Evolutionary conservation across 208 protist genomes (phyloP).

Genomic region (Trypanosoma vivax): DNA sequence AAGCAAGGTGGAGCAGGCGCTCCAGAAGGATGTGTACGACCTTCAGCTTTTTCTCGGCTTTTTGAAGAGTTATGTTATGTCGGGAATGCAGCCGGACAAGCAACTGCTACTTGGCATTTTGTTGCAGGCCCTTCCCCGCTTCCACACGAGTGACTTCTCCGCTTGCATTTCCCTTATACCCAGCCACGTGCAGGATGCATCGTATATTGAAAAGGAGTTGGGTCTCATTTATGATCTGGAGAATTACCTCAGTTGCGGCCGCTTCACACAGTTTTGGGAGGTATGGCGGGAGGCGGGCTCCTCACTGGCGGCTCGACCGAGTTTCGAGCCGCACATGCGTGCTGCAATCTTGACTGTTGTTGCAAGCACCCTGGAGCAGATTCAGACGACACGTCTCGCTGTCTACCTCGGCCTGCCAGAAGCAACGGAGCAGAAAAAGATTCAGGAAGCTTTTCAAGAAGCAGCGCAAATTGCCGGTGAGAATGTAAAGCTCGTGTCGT

Average conservation of each 20-base stretch:
- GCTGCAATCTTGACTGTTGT: constrained; percentile 73
- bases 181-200: constrained; percentile 71
- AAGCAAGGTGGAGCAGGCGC: constrained; percentile 65
- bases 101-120: constrained; percentile 69
- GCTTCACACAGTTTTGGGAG: constrained; percentile 75
- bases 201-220: constrained; percentile 71
- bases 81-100: constrained; percentile 68
- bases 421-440: constrained; percentile 33
- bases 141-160: constrained; percentile 80
- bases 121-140: constrained; percentile 77
- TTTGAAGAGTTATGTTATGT: constrained; percentile 57
- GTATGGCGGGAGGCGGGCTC: constrained; percentile 62
- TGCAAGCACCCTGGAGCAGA: constrained; percentile 53
- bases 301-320: constrained; percentile 61
- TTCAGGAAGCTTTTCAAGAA: constrained; percentile 38
- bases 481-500: constrained; percentile 30
- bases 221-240: constrained; percentile 83
- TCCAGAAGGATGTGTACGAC: constrained; percentile 79
- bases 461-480: constrained; percentile 46
- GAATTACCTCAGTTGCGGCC: constrained; percentile 78
- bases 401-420: constrained; percentile 55
- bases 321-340: constrained; percentile 73
- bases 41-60: constrained; percentile 75
- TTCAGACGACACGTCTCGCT: constrained; percentile 39
- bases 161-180: constrained; percentile 82